Evolutionary conservation across 2,329 filamentous ascomycete genomes (phyloP), one percentile per base, ranked within the genome.

Genomic region (Pyrenochaeta sp.): DNA sequence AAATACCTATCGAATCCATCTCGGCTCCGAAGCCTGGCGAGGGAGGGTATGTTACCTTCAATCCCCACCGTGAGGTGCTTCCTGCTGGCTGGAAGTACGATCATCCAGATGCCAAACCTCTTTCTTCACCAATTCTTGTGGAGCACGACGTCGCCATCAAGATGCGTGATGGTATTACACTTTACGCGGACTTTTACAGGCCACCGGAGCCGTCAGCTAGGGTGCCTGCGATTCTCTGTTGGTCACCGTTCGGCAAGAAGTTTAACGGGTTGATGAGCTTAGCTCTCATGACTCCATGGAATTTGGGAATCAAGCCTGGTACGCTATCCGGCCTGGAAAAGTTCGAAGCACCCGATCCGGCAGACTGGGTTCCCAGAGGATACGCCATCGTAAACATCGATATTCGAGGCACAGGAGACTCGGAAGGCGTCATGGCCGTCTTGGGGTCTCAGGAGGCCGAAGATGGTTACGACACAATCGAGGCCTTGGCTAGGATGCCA

Each of bases 181-280:
- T 46, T 11, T 15, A 31, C 10, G 35, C 36, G 6, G 43, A 46
- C 14, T 20, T 46, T 8, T 27, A 24, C 19, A 30, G 43, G 10
- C 43, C 69, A 3, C 49, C 52, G 13, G 41, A 47, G 11, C 37
- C 48, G 4, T n/a, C n/a, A n/a, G 48, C 53, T 6, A 69, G 66
- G 22, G 58, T 75, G 0, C 74, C 75, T 1, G 75, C 71, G 1
- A 58, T 77, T 21, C 43, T 78, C 0, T 61, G 61, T 35, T 77
- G 72, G 72, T 68, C 63, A 5, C 70, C 70, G 4, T 77, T 72
- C 43, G 75, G 75, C 11, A 77, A 78, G 50, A 72, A 23, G 7
- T 21, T 14, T 10, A 39, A 29, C 6, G 36, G 36, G n/a, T n/a
- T n/a, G n/a, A n/a, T n/a, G n/a, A n/a, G n/a, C n/a, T n/a, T n/a